Percentiles rank a stretch among this genome's conserved stretches.
Conservation (phyloP, 805 yeast genomes). For the Saccharomycopsis amapae region DNA sequence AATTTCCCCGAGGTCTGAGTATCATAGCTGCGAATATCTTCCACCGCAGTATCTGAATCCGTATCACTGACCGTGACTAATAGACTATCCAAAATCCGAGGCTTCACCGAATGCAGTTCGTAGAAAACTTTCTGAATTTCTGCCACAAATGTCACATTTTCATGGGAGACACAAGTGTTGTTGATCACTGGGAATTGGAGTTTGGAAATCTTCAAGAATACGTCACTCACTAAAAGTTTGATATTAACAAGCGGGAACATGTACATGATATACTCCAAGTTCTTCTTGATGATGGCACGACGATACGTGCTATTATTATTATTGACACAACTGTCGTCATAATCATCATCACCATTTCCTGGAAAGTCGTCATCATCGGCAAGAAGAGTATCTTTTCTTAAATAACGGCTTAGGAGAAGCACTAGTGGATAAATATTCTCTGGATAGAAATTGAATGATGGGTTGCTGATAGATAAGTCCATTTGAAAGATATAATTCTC, state of each 20-base stretch:
- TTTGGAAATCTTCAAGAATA: slow-evolving; percentile 3
- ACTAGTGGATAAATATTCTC: neutral
- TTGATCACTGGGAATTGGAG: neutral
- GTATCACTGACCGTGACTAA: neutral
- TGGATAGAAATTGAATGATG: slow-evolving; percentile 5
- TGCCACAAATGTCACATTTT: slow-evolving; percentile 4
- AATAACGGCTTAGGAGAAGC: neutral
- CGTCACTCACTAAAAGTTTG: slow-evolving; percentile 3
- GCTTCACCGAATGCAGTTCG: slow-evolving; percentile 3
- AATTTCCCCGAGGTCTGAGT: neutral
- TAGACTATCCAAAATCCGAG: neutral
- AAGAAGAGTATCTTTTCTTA: neutral
- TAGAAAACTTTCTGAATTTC: slow-evolving; percentile 9
- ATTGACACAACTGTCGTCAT: neutral
- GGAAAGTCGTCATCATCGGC: no score
- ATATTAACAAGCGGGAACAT: slow-evolving; percentile 4
- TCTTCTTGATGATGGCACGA: neutral
- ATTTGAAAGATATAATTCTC: neutral
- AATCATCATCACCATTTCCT: no score
- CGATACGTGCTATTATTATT: no score
- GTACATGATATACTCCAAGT: slow-evolving; percentile 3
- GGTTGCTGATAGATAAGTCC: slow-evolving; percentile 4
- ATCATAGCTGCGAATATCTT: neutral
- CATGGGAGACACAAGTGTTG: neutral
- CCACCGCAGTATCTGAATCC: neutral